Evolutionary conservation across 148 eudicot genomes (phyloP).

Genomic region (Simmondsia chinensis): DNA sequence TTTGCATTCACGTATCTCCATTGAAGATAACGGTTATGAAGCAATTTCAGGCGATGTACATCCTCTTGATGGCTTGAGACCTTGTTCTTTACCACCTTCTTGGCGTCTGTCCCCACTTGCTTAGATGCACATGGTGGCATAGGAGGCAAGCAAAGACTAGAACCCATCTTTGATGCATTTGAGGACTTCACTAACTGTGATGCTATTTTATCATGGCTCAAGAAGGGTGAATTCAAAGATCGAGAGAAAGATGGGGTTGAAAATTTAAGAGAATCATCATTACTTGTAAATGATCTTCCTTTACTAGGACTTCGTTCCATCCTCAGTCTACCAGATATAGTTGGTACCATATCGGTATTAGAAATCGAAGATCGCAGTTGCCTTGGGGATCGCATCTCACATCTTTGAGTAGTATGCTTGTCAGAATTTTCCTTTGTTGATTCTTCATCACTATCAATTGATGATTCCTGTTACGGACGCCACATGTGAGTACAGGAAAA

Average conservation of each 20-base stretch:
- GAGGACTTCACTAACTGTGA: constrained; percentile 4
- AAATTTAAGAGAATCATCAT: constrained; percentile 17
- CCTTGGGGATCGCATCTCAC: too few species aligned
- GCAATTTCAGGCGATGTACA: constrained; percentile 44
- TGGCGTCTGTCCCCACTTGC: constrained; percentile 21
- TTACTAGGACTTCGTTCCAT: too few species aligned
- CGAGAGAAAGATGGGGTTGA: constrained; percentile 38
- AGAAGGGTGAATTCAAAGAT: constrained; percentile 38
- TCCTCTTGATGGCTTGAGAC: constrained; percentile 33
- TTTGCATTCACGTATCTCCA: constrained; percentile 73
- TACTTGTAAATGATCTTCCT: too few species aligned
- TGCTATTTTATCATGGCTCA: constrained; percentile 14
- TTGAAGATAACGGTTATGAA: constrained; percentile 53
- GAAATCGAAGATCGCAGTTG: too few species aligned
- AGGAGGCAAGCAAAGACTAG: constrained; percentile 36
- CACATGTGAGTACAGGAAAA: too few species aligned
- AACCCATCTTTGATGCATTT: constrained; percentile 22
- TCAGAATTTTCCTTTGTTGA: too few species aligned
- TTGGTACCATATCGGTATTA: too few species aligned
- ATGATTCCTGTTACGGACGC: too few species aligned
- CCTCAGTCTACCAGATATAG: too few species aligned
- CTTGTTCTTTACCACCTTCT: constrained; percentile 38
- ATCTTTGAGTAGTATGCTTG: too few species aligned
- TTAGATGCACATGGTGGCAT: constrained; percentile 5
- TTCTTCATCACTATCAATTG: too few species aligned